Evolutionary conservation across 441 rosid species (phyloP), one percentile per base, ranked within the genome.

Genomic region (Hura crepitans): DNA sequence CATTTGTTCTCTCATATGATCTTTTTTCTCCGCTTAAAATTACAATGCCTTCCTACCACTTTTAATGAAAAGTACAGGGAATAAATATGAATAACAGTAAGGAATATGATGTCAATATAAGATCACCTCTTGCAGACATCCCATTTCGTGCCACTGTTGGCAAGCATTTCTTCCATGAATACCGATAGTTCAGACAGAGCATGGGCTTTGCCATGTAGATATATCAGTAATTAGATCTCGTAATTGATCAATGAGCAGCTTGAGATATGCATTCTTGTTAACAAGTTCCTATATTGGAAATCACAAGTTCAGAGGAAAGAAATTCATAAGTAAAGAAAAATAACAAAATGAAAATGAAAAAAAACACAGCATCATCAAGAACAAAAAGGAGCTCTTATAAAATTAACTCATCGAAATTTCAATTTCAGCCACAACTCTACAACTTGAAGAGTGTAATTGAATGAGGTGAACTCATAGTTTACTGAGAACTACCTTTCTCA

Each of bases 201-300:
- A 89, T 47, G 99, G 96, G 82, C 90, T 87, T 83, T 92, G 97
- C 97, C 97, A 95, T 13, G 96, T 89, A 9, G 97, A 85, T 74
- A 90, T 81, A 77, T 92, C 97, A 0, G 82, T 75, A 6, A 92
- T 86, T 68, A 95, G 92, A 43, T 86, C 85, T 56, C 92, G 87
- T 49, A 87, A 72, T 70, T 89, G 90, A 81, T 90, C 93, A 27
- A 89, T 89, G 65, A 92, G 92, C 72, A 81, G 84, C 83, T 92
- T 92, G 69, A 95, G 70, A 68, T 81, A 73, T 28, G 63, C 77
- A 72, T 92, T 95, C 88, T 89, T 95, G 77, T 81, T 78, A 22
- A 79, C 89, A 80, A 95, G 85, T 77, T 89, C 97, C 97, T 95
- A 71, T 69, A 75, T 57, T 45, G 20, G 49, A 74, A 39, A 37